These are phyloP conservation scores for Melastoma candidum DNA, from an alignment of 441 rosid species.

Conservation along the genomic window DNA sequence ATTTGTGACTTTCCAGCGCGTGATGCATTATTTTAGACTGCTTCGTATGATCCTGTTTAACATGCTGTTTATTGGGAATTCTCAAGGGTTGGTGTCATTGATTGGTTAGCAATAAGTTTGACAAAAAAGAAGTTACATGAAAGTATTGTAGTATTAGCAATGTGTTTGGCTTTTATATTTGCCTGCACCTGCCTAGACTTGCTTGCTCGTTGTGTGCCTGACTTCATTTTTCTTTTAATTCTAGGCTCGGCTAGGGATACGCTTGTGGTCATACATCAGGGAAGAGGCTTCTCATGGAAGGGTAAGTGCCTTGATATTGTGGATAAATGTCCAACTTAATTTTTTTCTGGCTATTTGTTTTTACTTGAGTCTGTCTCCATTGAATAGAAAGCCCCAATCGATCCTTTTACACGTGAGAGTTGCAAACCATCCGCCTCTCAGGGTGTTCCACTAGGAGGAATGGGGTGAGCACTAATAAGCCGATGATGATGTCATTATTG, in stretches of 20 bases:
- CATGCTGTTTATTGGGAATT: too few species aligned
- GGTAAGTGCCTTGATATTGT: conserved; percentile 33
- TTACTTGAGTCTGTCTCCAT: conserved; percentile 5
- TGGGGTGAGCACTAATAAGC: conserved; percentile 56
- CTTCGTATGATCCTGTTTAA: too few species aligned
- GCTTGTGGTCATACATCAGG: conserved; percentile 93
- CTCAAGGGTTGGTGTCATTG: too few species aligned
- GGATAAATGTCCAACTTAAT: background rate
- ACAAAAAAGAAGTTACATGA: too few species aligned
- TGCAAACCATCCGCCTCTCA: conserved; percentile 97
- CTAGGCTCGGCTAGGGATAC: conserved; percentile 85
- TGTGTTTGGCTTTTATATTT: too few species aligned
- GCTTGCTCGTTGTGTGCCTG: background rate
- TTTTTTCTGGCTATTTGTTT: conserved; percentile 7
- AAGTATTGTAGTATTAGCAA: too few species aligned
- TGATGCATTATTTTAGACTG: too few species aligned
- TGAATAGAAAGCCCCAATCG: conserved; percentile 96
- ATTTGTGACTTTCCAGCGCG: too few species aligned
- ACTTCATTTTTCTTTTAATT: conserved; percentile 12
- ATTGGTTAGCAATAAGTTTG: too few species aligned
- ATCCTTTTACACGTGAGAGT: conserved; percentile 83
- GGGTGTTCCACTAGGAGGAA: conserved; percentile 98
- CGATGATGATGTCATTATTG: conserved; percentile 9
- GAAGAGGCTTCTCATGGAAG: conserved; percentile 99
- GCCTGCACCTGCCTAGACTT: too few species aligned